Percentiles rank a stretch among this genome's conserved stretches.
Conservation (phyloP, 1,284 basidiomycete genomes). For the Ceratobasidium sp. region DNA sequence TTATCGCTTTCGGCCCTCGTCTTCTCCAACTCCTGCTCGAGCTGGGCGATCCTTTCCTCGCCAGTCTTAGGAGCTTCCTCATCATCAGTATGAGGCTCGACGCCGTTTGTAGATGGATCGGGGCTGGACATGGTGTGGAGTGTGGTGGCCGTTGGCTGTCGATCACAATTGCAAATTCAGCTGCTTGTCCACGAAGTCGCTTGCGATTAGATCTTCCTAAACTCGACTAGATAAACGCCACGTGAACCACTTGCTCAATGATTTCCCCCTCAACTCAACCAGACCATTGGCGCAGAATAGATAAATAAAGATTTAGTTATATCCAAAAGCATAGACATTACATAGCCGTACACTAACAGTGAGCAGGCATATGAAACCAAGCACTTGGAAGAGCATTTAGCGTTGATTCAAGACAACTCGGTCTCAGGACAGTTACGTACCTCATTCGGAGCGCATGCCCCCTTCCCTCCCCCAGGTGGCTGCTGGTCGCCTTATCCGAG, state of each 20-base stretch:
- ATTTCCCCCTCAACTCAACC: neutral
- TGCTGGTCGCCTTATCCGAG: too few relatives aligned
- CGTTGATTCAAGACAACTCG: too few relatives aligned
- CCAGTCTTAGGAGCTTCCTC: slow-evolving; percentile 16
- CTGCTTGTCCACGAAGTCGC: neutral
- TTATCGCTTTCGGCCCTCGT: slow-evolving; percentile 82
- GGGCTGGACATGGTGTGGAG: slow-evolving; percentile 29
- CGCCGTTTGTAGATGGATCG: slow-evolving; percentile 4
- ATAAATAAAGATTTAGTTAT: too few relatives aligned
- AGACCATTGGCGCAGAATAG: too few relatives aligned
- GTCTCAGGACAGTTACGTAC: too few relatives aligned
- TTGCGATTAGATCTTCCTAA: neutral
- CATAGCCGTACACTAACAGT: too few relatives aligned
- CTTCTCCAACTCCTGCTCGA: slow-evolving; percentile 56
- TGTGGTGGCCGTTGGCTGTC: slow-evolving; percentile 12
- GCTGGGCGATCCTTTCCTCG: slow-evolving; percentile 44
- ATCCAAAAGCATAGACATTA: too few relatives aligned
- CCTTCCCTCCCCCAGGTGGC: too few relatives aligned
- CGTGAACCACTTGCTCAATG: neutral
- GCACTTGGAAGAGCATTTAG: too few relatives aligned
- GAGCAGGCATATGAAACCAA: too few relatives aligned
- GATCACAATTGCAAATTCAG: slow-evolving; percentile 28
- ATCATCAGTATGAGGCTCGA: slow-evolving; percentile 7
- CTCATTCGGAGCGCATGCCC: too few relatives aligned
- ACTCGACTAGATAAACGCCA: neutral